phyloP scores from a whole-genome alignment of 2,329 filamentous ascomycete genomes.

The Chaetomiaceae sp. region DNA sequence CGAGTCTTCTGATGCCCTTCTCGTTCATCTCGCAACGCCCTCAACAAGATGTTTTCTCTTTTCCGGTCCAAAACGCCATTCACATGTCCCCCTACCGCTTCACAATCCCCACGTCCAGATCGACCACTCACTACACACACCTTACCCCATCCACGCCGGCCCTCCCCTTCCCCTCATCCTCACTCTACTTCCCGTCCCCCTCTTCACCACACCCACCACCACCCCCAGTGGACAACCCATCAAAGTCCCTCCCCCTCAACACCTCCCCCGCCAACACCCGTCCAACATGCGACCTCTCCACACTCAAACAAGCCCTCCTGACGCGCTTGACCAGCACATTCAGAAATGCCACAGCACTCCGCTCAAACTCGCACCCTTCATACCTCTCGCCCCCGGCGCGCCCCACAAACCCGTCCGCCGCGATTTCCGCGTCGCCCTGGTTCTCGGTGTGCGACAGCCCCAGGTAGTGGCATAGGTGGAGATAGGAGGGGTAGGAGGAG shows the following conservation, averaged over 20 bases:
- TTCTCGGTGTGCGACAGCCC: constrained; percentile 36
- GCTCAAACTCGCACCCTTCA: constrained; percentile 21
- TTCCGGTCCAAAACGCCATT: too few species aligned
- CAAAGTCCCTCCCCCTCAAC: constrained; percentile 17
- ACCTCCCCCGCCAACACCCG: constrained; percentile 19
- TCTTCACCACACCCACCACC: not conserved
- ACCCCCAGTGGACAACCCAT: too few species aligned
- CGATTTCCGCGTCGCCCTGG: constrained; percentile 18
- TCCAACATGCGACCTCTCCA: constrained; percentile 20
- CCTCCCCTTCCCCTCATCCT: not conserved
- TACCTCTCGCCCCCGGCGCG: constrained; percentile 15
- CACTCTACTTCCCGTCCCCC: not conserved
- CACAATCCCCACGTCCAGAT: too few species aligned
- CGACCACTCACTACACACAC: too few species aligned
- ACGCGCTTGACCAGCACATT: constrained; percentile 32
- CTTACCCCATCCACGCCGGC: not conserved
- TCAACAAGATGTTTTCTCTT: too few species aligned
- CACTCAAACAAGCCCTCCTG: constrained; percentile 10
- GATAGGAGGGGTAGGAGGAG: constrained; percentile 47
- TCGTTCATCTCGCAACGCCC: too few species aligned
- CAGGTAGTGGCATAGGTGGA: constrained; percentile 43
- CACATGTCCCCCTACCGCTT: too few species aligned
- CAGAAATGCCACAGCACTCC: constrained; percentile 35
- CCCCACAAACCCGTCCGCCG: constrained; percentile 33
- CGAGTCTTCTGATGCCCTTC: too few species aligned